Conservation (phyloP, 352 stramenopile genomes). For the Phytophthora litchii region DNA sequence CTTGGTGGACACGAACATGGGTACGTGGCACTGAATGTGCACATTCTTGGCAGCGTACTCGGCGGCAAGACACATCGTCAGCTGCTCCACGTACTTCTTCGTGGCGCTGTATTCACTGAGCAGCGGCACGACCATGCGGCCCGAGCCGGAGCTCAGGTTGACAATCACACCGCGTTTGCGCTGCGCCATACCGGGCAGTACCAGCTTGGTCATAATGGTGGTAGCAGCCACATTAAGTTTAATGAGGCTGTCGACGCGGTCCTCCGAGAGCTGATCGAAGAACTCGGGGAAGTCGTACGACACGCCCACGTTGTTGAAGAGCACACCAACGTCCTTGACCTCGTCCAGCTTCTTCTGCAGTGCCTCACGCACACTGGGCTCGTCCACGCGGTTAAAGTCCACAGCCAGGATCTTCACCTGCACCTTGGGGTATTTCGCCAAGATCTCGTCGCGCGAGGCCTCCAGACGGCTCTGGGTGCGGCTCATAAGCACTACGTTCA, state of each 20-base stretch:
- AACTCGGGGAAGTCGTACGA: constrained; percentile 98
- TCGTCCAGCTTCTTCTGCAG: constrained; percentile 65
- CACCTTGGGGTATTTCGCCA: constrained; percentile 90
- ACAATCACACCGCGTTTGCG: constrained; percentile 96
- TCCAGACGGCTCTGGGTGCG: constrained; percentile 97
- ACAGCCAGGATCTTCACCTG: constrained; percentile 90
- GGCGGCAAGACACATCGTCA: constrained; percentile 94
- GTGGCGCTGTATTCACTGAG: constrained; percentile 97
- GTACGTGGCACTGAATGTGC: constrained; percentile 97
- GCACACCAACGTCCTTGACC: constrained; percentile 94
- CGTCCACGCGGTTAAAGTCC: constrained; percentile 95
- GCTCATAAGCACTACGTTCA: constrained; percentile 98
- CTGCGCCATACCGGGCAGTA: constrained; percentile 93
- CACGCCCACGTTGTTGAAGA: constrained; percentile 99
- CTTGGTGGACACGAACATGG: constrained; percentile 99
- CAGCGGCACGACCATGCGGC: constrained; percentile 94
- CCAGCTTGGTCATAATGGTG: constrained; percentile 87
- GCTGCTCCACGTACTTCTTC: constrained; percentile 98
- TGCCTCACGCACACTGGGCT: constrained; percentile 57
- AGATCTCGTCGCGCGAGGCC: constrained; percentile 93
- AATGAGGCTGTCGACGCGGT: constrained; percentile 93
- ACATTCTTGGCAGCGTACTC: constrained; percentile 96
- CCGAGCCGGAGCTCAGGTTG: constrained; percentile 97
- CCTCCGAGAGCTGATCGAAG: constrained; percentile 96
- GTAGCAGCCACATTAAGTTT: constrained; percentile 85